A percentile compares a stretch with the other conserved stretches of the same genome.
Conservation (phyloP, 1,284 basidiomycete species). For the Coriolopsis trogii region DNA sequence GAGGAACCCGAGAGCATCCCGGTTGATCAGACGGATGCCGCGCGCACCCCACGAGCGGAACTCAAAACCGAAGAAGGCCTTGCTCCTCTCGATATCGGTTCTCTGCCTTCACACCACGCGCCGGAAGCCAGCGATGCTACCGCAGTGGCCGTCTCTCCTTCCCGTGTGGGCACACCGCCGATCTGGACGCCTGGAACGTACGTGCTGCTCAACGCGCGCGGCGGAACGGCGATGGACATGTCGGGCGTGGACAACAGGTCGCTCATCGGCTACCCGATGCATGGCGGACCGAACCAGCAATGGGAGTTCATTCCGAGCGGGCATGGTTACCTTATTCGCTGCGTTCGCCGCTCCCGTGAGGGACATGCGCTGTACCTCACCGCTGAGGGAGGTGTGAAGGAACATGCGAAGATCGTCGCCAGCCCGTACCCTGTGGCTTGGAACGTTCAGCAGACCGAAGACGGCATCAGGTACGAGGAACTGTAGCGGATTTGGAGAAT, state of each 20-base stretch:
- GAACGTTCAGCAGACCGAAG: constrained; percentile 27
- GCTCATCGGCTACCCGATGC: constrained; percentile 50
- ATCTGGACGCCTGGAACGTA: constrained; percentile 34
- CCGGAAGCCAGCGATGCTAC: constrained; percentile 18
- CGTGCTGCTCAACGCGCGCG: constrained; percentile 50
- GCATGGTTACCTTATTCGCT: constrained; percentile 46
- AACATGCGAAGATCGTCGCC: constrained; percentile 35
- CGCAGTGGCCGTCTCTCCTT: constrained; percentile 11
- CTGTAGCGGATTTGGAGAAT: too few species aligned
- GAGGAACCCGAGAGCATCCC: background rate
- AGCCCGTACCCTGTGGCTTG: constrained; percentile 37
- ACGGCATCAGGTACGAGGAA: constrained; percentile 27
- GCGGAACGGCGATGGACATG: constrained; percentile 54
- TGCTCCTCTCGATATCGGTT: constrained; percentile 9
- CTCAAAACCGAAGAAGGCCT: constrained; percentile 9
- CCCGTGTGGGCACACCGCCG: constrained; percentile 1
- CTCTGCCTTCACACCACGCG: constrained; percentile 2
- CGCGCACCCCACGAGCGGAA: constrained; percentile 4
- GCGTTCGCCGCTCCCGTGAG: constrained; percentile 27
- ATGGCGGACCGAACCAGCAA: constrained; percentile 55
- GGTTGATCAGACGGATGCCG: constrained; percentile 1
- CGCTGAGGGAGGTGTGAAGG: constrained; percentile 38
- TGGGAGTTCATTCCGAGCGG: constrained; percentile 49
- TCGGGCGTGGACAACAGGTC: constrained; percentile 51
- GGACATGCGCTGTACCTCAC: constrained; percentile 43